Evolutionary conservation across 345 rosid species (phyloP), one percentile per base, ranked within the genome.

Genomic region (Eutrema heterophyllum): DNA sequence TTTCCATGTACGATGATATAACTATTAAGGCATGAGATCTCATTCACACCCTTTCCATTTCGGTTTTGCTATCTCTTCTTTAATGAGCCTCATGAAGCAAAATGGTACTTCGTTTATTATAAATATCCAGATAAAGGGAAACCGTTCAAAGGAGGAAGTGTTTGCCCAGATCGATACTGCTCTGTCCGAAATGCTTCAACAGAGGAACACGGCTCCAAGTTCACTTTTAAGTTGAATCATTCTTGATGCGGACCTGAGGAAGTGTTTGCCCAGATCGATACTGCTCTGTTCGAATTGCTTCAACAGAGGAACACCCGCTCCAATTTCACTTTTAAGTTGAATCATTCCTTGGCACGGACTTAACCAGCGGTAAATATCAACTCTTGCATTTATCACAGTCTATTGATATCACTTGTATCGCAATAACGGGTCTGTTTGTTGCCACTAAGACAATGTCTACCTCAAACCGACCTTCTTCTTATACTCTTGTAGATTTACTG

Each of bases 1-100:
- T 94, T 68, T 86, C 97, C 7, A 68, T 87, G 83, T 94, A 84
- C 76, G 81, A 86, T 49, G 92, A 88, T 70, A 79, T 91, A 66
- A 87, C 93, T 9, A 59, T 91, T 43, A 87, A 91, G 97, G 98
- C 78, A 86, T 41, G 76, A 46, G 71, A 33, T 69, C 39, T 69
- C 68, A 62, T 66, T 72, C 50, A 78, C 77, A 82, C 69, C 39
- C 18, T 64, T 51, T 9, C 30, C 39, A 50, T 64, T 63, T 66
- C 15, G 5, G 38, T 50, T 74, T 40, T 39, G 7, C 14, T 5
- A 14, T 72, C 43, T 44, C 40, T 55, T 44, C 72, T 27, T 18
- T 9, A 36, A 36, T 12, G 7, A 64, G 26, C 8, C 79, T 74
- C 49, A 10, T 49, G 30, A 41, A 68, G 40, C 49, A 60, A 33